phyloP scores from a whole-genome alignment of 1,284 basidiomycete species.

The Phaffia rhodozyma region DNA sequence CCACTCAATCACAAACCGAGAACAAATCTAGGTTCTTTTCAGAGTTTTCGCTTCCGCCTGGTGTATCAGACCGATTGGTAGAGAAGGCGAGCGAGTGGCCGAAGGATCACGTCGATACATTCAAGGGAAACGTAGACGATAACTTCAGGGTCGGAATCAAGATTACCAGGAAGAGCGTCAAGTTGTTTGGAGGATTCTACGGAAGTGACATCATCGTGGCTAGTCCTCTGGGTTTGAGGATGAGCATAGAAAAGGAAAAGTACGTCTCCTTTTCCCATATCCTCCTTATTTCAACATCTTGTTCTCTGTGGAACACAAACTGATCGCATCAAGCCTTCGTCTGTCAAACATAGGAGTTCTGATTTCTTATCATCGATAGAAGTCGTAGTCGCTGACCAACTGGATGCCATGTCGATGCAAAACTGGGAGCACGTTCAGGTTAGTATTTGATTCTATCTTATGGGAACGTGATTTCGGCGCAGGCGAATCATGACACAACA shows the following conservation, averaged over 20 bases:
- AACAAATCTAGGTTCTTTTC: slow-evolving; percentile 67
- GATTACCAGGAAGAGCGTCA: slow-evolving; percentile 76
- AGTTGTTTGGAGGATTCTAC: slow-evolving; percentile 80
- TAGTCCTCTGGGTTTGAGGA: slow-evolving; percentile 79
- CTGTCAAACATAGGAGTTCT: slow-evolving; percentile 44
- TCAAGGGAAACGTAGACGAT: slow-evolving; percentile 95
- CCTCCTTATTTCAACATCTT: neutral
- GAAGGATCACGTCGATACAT: slow-evolving; percentile 79
- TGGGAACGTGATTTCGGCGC: neutral
- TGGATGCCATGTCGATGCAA: slow-evolving; percentile 92
- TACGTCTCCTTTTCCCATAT: slow-evolving; percentile 34
- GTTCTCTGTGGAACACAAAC: slow-evolving; percentile 12
- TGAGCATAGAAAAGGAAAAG: slow-evolving; percentile 91
- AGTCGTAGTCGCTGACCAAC: slow-evolving; percentile 80
- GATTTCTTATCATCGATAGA: slow-evolving; percentile 94
- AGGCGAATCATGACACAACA: neutral
- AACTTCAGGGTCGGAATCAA: slow-evolving; percentile 87
- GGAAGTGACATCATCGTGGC: slow-evolving; percentile 84
- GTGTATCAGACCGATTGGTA: slow-evolving; percentile 64
- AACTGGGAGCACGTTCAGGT: slow-evolving; percentile 98
- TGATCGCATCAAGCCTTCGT: neutral
- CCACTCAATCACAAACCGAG: slow-evolving; percentile 56
- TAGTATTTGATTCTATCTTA: slow-evolving; percentile 19
- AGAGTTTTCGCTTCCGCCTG: slow-evolving; percentile 73
- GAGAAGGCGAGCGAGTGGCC: slow-evolving; percentile 56